Evolutionary conservation across 1,139 yeast genomes (phyloP).

Genomic region (Protomyces inundatus): DNA sequence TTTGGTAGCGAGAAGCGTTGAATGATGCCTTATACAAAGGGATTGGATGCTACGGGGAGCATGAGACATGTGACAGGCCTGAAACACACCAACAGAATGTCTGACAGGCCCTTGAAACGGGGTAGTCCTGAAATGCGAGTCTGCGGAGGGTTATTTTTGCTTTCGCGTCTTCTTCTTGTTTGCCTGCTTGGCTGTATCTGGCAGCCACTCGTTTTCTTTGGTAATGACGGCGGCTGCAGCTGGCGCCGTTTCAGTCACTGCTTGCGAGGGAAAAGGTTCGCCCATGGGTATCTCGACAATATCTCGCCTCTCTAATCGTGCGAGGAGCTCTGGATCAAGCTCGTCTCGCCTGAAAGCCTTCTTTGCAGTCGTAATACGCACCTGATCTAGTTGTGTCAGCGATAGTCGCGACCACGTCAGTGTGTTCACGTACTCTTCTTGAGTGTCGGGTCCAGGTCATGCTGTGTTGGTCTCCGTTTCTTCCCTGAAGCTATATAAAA

Average conservation of each 20-base stretch:
- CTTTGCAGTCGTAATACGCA: slow-evolving; percentile 24
- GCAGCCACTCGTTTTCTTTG: neutral
- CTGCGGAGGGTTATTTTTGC: neutral
- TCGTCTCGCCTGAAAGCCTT: slow-evolving; percentile 25
- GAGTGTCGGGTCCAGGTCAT: slow-evolving; percentile 21
- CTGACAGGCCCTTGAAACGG: neutral
- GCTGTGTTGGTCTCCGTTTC: slow-evolving; percentile 20
- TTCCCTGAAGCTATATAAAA: neutral
- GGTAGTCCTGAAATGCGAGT: no score
- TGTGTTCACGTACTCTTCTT: slow-evolving; percentile 3
- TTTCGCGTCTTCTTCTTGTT: neutral
- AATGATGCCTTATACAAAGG: no score
- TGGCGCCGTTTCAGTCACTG: neutral
- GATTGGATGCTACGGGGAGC: no score
- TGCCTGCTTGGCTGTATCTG: neutral
- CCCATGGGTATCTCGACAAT: slow-evolving; percentile 26
- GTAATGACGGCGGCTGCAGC: neutral
- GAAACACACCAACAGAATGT: neutral
- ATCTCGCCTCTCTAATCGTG: slow-evolving; percentile 10
- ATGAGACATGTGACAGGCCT: neutral
- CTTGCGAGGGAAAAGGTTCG: neutral
- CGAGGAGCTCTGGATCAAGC: slow-evolving; percentile 16
- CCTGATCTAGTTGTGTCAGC: slow-evolving; percentile 1
- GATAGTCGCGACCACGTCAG: neutral
- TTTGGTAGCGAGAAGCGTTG: no score